Base-by-base conservation (phyloP, 192 early-diverging fungal species). In the Helicostylum pulchrum region DNA sequence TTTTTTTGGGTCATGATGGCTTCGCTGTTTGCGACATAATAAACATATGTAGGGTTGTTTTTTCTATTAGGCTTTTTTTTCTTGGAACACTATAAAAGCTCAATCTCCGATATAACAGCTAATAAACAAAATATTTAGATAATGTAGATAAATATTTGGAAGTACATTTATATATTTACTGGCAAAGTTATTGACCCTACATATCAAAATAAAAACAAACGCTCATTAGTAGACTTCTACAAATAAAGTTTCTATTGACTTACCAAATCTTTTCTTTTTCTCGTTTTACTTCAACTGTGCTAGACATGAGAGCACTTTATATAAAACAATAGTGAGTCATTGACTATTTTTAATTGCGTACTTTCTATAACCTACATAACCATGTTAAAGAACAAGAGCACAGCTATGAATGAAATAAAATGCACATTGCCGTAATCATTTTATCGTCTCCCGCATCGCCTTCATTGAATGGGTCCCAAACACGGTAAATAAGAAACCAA, bases 331-430 rank as follows among this genome's bases (percentile, higher is more conserved):
- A 48, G 19, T 48, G 4, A 48, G n/a, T 19, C 15, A 36, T 39
- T 26, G 26, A 9, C 0, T 5, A 7, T 17, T 31, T 48, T 47
- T 2, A 46, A 15, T 26, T 47, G 21, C 17, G 1, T 36, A 26
- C 26, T 11, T 17, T 9, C 20, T 30, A 26, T 21, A 26, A 63
- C 61, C 31, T 64, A 64, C 62, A 53, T 64, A 10, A 64, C 31
- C 50, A 64, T 64, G 30, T 64, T 64, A 32, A 64, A 64, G n/a
- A 64, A 51, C 6, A 64, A 45, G 15, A 64, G 53, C 12, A 51
- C 50, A n/a, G 39, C 44, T 8, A 42, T 20, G 42, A 64, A 53
- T 23, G 51, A 64, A 64, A 51, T 4, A 53, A 19, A 26, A 64
- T 20, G 14, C 19, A 17, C 20, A 64, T 39, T 14, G 52, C 42